Evolutionary conservation across 345 rosid species (phyloP).

Genomic region (Euphorbia lathyris): DNA sequence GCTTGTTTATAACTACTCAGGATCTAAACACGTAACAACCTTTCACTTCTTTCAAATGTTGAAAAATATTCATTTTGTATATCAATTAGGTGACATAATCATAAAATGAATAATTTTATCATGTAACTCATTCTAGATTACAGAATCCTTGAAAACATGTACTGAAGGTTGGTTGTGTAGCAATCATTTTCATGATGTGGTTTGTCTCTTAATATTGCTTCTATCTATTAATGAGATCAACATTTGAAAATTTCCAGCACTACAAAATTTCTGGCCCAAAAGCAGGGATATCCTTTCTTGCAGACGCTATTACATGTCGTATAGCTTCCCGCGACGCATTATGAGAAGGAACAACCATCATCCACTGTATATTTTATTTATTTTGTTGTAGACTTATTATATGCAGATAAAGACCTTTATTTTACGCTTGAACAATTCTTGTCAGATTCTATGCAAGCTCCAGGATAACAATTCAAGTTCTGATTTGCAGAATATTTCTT

Average conservation of each 20-base stretch:
- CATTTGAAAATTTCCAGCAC: slow-evolving; percentile 46
- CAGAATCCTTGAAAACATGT: slow-evolving; percentile 89
- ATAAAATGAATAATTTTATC: not conserved
- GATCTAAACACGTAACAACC: slow-evolving; percentile 75
- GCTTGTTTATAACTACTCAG: slow-evolving; percentile 85
- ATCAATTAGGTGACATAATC: not conserved
- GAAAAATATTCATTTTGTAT: not conserved
- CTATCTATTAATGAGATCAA: not conserved
- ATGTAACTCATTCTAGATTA: slow-evolving; percentile 43
- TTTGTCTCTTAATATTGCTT: not conserved
- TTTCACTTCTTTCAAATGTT: slow-evolving; percentile 10
- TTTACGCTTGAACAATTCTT: not conserved
- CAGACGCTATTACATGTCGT: slow-evolving; percentile 82
- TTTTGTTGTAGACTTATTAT: not conserved
- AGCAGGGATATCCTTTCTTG: slow-evolving; percentile 63
- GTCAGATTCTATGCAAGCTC: not conserved
- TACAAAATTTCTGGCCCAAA: slow-evolving; percentile 71
- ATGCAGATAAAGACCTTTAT: not conserved
- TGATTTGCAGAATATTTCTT: too few species aligned
- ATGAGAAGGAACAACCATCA: slow-evolving; percentile 23
- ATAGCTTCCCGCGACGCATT: slow-evolving; percentile 83
- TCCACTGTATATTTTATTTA: not conserved
- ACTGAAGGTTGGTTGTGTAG: slow-evolving; percentile 50
- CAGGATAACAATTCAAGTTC: not conserved
- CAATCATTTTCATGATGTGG: not conserved